phyloP scores from a whole-genome alignment of 129 eudicot genomes.

The Arctium minus region DNA sequence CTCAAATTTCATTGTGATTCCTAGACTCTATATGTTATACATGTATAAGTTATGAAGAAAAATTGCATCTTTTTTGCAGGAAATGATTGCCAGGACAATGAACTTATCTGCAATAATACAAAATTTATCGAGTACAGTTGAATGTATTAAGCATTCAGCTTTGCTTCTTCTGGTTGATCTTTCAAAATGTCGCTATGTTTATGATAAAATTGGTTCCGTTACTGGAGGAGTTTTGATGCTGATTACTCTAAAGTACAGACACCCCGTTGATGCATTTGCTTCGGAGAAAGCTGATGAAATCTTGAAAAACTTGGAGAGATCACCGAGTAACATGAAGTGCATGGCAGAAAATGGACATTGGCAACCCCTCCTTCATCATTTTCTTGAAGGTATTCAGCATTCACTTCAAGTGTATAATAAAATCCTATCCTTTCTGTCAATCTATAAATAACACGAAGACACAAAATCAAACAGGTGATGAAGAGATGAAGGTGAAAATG shows the following conservation, averaged over 20 bases:
- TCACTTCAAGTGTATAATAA: not conserved
- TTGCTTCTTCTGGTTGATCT: conserved; percentile 54
- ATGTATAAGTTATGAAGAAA: not conserved
- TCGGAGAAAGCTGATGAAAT: conserved; percentile 49
- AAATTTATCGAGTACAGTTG: conserved; percentile 53
- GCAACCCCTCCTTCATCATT: conserved; percentile 62
- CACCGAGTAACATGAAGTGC: conserved; percentile 51
- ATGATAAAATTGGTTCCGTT: conserved; percentile 41
- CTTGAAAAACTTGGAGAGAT: conserved; percentile 56
- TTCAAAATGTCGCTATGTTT: conserved; percentile 34
- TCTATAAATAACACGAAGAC: not conserved
- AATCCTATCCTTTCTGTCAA: not conserved
- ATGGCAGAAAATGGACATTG: conserved; percentile 84
- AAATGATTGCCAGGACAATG: conserved; percentile 35
- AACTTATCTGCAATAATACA: conserved; percentile 37
- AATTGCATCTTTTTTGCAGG: conserved; percentile 35
- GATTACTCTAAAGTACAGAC: conserved; percentile 48
- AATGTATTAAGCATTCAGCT: conserved; percentile 46
- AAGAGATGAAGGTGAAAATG: conserved; percentile 68
- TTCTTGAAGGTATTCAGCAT: conserved; percentile 45
- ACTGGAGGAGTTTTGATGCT: conserved; percentile 57
- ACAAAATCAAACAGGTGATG: conserved; percentile 38
- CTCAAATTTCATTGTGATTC: not conserved
- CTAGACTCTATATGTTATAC: not conserved
- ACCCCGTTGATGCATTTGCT: conserved; percentile 44